Evolutionary conservation across 257 asterid genomes (phyloP).

Genomic region (Orobanche coerulescens): DNA sequence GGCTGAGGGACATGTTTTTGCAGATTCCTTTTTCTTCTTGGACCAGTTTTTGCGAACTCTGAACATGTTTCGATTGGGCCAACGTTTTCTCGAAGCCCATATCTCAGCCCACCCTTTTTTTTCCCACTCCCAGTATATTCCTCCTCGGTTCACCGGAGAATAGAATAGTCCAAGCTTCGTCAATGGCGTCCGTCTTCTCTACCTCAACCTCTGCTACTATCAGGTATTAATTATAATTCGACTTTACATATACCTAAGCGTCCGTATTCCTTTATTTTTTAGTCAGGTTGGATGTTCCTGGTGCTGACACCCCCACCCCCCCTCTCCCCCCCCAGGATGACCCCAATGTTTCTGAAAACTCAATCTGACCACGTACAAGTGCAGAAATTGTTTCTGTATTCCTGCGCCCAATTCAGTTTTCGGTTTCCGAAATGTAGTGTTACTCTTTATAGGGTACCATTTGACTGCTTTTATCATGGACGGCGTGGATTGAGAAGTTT

Average conservation of each 20-base stretch:
- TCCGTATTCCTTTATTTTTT: slow-evolving; percentile 1
- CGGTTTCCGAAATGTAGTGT: slow-evolving; percentile 26
- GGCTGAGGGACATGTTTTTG: too few relatives aligned
- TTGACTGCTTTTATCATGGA: slow-evolving; percentile 16
- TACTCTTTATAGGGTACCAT: slow-evolving; percentile 31
- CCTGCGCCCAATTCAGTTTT: slow-evolving; percentile 16
- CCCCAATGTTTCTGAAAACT: slow-evolving; percentile 18
- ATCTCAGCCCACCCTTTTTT: background rate
- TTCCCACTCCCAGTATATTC: background rate
- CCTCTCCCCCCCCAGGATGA: slow-evolving; percentile 42
- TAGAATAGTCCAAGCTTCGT: background rate
- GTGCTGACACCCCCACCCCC: slow-evolving; percentile 15
- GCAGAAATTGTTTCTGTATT: slow-evolving; percentile 25
- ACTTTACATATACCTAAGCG: background rate
- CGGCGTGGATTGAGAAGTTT: slow-evolving; percentile 23
- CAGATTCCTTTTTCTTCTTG: too few relatives aligned
- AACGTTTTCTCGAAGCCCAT: too few relatives aligned
- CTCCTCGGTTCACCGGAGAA: background rate
- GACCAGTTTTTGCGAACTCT: too few relatives aligned
- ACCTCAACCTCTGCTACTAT: slow-evolving; percentile 23
- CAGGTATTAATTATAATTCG: slow-evolving; percentile 29
- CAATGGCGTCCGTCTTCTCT: slow-evolving; percentile 33
- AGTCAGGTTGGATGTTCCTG: slow-evolving; percentile 4
- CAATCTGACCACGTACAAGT: slow-evolving; percentile 19
- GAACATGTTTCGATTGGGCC: too few relatives aligned